Evolutionary conservation across 2,329 filamentous ascomycete species (phyloP), one percentile per base, ranked within the genome.

Genomic region (Fusarium udum): DNA sequence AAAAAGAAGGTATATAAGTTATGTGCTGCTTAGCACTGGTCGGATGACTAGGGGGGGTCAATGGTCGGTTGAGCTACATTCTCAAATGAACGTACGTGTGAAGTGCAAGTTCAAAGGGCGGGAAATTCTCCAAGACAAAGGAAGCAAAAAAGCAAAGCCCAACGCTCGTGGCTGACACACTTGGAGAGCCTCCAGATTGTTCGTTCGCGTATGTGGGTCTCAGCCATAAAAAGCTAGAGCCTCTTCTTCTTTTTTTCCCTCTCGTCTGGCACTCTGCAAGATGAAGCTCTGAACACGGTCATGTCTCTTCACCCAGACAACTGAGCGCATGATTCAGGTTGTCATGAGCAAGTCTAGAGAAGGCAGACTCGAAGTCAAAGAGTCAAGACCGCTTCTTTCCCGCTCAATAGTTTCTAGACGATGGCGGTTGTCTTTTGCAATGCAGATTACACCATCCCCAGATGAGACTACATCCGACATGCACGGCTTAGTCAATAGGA

Each of bases 81-180:
- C n/a, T n/a, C 26, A 53, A 49, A 18, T 40, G 43, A 39, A 42
- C 36, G 37, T 66, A 42, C 42, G 37, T 66, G 52, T 9, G 24
- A 53, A 53, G 48, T 24, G 15, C 24, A 12, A 67, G 9, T 28
- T 22, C 26, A 28, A 67, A n/a, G 48, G 48, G 31, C 16, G 12
- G 48, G 26, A 48, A 49, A 20, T 57, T 49, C 31, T 24, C 28
- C 43, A 52, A 61, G 64, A 67, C 64, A 63, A 53, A 63, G 59
- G 57, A 52, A 63, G 59, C 39, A 37, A 53, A 48, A 46, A 61
- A 37, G 22, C 26, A 42, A 53, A 46, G 16, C 42, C 60, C 72
- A 76, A 76, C 74, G 72, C 49, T 67, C 59, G 62, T 74, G 70
- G 73, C 70, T 75, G 62, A 69, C 66, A 67, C 64, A 67, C 52